Evolutionary conservation across 2,329 filamentous ascomycete species (phyloP), one percentile per base, ranked within the genome.

Genomic region (Pseudogymnoascus sp.): DNA sequence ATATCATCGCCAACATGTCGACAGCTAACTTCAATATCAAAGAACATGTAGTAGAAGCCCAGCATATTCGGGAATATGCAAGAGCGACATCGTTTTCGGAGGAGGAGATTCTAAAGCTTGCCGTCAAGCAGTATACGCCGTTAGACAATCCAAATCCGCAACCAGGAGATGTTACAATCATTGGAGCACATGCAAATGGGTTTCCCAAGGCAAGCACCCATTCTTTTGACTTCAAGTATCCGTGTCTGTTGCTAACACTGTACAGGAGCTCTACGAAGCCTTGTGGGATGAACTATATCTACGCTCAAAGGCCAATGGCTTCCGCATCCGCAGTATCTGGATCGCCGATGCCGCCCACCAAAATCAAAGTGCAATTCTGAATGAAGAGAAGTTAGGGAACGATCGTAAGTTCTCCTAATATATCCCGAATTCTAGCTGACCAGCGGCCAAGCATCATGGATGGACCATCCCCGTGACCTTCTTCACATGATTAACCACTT

Each of bases 311-410:
- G 72, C 75, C 12, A 78, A 81, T 62, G 86, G 85, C 16, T 84
- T 96, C 69, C 80, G 82, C 1, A 90, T 97, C 69, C 84, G 91
- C 63, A 81, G 84, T 65, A 93, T 97, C 68, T 96, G 90, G 89
- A 95, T 96, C 69, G 87, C 91, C 65, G 93, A 97, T 76, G 85
- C 89, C n/a, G 87, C 90, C 31, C 88, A 91, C 72, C 90, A 97
- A 77, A 93, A 93, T 37, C 80, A 85, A 69, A 96, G 90, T 72
- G 86, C 88, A 40, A 78, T 90, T 9, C 72, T 96, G 43, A 97
- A 97, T 73, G 88, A 93, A 75, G 73, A 80, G 41, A 79, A 81
- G 9, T 77, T 96, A 1, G 93, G 93, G 62, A 90, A 96, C 73
- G 93, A 97, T 74, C 91, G 89, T 91, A 78, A 67, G 87, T 75